These are phyloP conservation scores for Cutaneotrichosporon curvatum DNA, from an alignment of 1,284 basidiomycete species.

Conservation along the genomic window DNA sequence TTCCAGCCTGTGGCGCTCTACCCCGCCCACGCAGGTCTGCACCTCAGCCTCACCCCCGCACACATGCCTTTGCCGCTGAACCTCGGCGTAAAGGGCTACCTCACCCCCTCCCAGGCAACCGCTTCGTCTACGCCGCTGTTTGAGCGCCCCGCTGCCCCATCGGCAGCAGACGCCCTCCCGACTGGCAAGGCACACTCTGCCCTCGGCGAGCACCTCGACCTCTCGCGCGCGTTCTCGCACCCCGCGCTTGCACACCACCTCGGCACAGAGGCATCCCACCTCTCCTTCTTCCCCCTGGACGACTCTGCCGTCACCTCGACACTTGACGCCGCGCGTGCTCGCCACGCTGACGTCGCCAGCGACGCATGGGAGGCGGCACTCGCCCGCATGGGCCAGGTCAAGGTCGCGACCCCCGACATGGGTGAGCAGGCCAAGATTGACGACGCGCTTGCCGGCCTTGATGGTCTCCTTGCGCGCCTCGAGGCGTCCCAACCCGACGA, in stretches of 20 bases:
- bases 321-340: constrained; percentile 6
- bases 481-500: constrained; percentile 4
- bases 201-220: constrained; percentile 14
- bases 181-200: neutral
- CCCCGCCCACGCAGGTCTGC: constrained; percentile 20
- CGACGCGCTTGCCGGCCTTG: constrained; percentile 14
- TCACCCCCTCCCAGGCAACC: neutral
- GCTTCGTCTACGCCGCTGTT: constrained; percentile 3
- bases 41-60: constrained; percentile 28
- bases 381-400: constrained; percentile 4
- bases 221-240: constrained; percentile 14
- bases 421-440: constrained; percentile 10
- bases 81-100: constrained; percentile 20
- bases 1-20: constrained; percentile 11
- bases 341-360: constrained; percentile 5
- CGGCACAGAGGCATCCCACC: neutral
- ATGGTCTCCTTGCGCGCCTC: constrained; percentile 16
- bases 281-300: constrained; percentile 6
- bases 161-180: constrained; percentile 1
- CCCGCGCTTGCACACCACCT: constrained; percentile 15
- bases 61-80: constrained; percentile 33
- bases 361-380: constrained; percentile 9
- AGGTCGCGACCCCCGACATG: neutral
- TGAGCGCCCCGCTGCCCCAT: constrained; percentile 7
- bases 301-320: constrained; percentile 8